Conservation (phyloP, 2,329 filamentous ascomycete genomes). For the Hymenoscyphus albidus region DNA sequence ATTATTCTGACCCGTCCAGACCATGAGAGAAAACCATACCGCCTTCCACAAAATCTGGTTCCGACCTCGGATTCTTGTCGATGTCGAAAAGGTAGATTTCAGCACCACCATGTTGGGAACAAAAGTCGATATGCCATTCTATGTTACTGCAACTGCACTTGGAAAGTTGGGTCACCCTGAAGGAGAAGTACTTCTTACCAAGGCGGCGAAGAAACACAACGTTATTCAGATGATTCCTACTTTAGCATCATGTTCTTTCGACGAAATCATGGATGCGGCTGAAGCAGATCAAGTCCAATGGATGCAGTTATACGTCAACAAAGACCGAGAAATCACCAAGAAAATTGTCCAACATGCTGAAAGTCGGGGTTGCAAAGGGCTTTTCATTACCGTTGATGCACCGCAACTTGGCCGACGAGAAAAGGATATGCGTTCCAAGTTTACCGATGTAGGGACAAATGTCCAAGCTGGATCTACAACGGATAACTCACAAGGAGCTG, state of each 20-base stretch:
- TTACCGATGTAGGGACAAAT: slow-evolving; percentile 75
- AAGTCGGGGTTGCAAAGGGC: slow-evolving; percentile 81
- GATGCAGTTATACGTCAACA: slow-evolving; percentile 95
- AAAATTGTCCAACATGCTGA: slow-evolving; percentile 91
- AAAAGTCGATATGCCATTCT: slow-evolving; percentile 82
- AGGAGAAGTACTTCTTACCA: slow-evolving; percentile 87
- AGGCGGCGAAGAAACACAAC: slow-evolving; percentile 78
- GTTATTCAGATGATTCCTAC: slow-evolving; percentile 99
- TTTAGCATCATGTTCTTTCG: slow-evolving; percentile 92
- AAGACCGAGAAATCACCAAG: slow-evolving; percentile 85
- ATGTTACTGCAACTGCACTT: slow-evolving; percentile 92
- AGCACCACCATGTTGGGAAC: slow-evolving; percentile 91
- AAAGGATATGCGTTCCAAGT: slow-evolving; percentile 97
- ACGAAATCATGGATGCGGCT: slow-evolving; percentile 88
- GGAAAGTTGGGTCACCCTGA: slow-evolving; percentile 93
- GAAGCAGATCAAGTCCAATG: slow-evolving; percentile 83
- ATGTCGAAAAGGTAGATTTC: slow-evolving; percentile 84
- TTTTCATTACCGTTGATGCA: slow-evolving; percentile 98
- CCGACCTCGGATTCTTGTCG: slow-evolving; percentile 79
- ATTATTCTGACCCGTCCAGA: slow-evolving; percentile 48
- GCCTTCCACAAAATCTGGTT: slow-evolving; percentile 99
- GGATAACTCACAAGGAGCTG: slow-evolving; percentile 87
- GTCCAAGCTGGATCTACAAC: slow-evolving; percentile 74
- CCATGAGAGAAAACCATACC: slow-evolving; percentile 89
- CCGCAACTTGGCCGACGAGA: slow-evolving; percentile 91